Conservation (phyloP, 768 basidiomycete species). For the Mycena maculata region DNA sequence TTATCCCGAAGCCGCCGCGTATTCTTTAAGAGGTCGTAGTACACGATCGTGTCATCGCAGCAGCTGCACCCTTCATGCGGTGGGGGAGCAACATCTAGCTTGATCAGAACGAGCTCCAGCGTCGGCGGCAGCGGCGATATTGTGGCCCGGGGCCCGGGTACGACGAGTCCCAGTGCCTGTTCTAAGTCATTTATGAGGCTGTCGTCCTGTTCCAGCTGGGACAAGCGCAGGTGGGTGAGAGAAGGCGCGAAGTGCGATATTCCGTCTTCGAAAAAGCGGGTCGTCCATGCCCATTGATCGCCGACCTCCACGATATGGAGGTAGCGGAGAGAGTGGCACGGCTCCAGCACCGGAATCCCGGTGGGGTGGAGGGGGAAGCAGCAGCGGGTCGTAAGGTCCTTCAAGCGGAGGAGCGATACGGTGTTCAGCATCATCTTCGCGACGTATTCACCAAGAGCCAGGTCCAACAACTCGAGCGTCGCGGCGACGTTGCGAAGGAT, state of each 20-base stretch:
- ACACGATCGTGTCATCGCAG: background rate
- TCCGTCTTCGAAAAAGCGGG: conserved; percentile 36
- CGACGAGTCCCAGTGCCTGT: conserved; percentile 6
- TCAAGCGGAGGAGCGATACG: conserved; percentile 40
- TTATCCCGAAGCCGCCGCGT: conserved; percentile 1
- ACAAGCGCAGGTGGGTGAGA: conserved; percentile 35
- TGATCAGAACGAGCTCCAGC: conserved; percentile 7
- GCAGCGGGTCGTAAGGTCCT: conserved; percentile 43
- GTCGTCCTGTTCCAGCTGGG: conserved; percentile 10
- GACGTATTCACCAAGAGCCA: conserved; percentile 38
- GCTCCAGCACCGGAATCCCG: conserved; percentile 14
- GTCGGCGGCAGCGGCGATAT: background rate
- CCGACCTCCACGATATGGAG: conserved; percentile 38
- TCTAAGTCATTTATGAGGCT: background rate
- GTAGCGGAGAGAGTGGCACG: conserved; percentile 38
- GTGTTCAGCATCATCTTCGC: conserved; percentile 34
- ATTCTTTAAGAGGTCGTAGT: background rate
- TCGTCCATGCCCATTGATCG: conserved; percentile 33
- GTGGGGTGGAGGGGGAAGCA: conserved; percentile 38
- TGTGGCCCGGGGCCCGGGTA: too few relatives aligned
- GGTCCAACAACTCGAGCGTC: conserved; percentile 39
- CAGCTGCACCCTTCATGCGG: background rate
- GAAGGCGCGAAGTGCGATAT: conserved; percentile 39
- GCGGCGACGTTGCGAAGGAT: conserved; percentile 38
- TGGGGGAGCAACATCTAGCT: background rate